Base-by-base conservation (phyloP, 805 yeast genomes). In the Saccharomycopsis babjevae region DNA sequence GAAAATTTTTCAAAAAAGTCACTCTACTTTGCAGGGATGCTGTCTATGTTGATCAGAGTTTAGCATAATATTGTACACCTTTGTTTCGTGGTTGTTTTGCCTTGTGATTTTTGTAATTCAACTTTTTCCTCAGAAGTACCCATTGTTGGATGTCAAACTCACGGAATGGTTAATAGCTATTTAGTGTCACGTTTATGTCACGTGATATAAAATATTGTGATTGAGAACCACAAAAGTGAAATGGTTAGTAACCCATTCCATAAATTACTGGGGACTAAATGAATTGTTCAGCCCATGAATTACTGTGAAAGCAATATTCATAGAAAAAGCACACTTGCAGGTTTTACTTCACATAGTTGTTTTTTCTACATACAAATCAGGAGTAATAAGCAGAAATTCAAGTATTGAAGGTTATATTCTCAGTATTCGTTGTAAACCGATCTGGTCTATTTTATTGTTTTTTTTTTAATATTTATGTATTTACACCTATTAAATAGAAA, bases 1-100 rank as follows among this genome's bases (percentile, higher is more conserved):
- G 91, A 70, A 72, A 83, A 16, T 72, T 86, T 20, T 86, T 86
- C 72, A 83, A 83, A 67, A 76, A 77, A 56, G 75, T 83, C 36
- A 79, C 85, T 0, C 69, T 81, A 11, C 68, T 79, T n/a, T 83
- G 87, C 65, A 78, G 85, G 67, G 84, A 82, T 46, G 77, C 81
- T 3, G 83, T 83, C 13, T 79, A 76, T 59, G 71, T 78, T 15
- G 83, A 72, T 42, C 61, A 57, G 22, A 52, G 58, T 40, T 43
- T 61, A 18, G 46, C 18, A 25, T 55, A n/a, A 54, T 3, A 36
- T 18, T 22, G 10, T 34, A 34, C n/a, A n/a, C n/a, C n/a, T n/a
- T n/a, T n/a, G n/a, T n/a, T n/a, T n/a, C n/a, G n/a, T n/a, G n/a
- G n/a, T n/a, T n/a, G n/a, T n/a, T n/a, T n/a, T n/a, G n/a, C n/a